These are phyloP conservation scores for Iris macrosiphon DNA, from an alignment of 106 monocot genomes.

Conservation along the genomic window DNA sequence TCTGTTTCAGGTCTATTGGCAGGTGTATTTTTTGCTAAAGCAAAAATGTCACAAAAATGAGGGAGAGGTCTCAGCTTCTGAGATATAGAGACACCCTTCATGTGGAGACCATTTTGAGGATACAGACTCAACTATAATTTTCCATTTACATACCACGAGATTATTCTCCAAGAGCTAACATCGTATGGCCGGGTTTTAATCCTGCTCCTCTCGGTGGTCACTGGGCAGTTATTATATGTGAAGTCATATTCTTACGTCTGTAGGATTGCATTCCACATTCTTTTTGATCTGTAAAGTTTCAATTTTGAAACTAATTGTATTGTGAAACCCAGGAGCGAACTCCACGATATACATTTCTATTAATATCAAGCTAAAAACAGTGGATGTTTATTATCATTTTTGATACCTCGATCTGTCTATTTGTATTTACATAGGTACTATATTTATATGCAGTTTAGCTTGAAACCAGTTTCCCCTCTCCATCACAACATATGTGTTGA, in stretches of 20 bases:
- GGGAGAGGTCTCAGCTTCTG: slow-evolving; percentile 11
- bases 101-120: too few species aligned
- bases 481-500: too few species aligned
- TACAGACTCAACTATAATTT: too few species aligned
- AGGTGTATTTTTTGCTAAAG: slow-evolving; percentile 86
- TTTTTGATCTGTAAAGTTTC: slow-evolving; percentile 7
- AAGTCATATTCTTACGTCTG: neutral
- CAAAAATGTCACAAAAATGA: slow-evolving; percentile 84
- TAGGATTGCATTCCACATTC: neutral
- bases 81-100: too few species aligned
- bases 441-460: too few species aligned
- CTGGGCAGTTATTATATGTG: neutral
- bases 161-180: too few species aligned
- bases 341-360: neutral
- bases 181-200: too few species aligned
- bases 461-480: too few species aligned
- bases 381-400: neutral
- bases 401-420: too few species aligned
- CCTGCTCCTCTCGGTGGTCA: neutral
- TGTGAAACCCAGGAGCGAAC: neutral
- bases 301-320: neutral
- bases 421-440: too few species aligned
- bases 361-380: neutral
- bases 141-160: too few species aligned
- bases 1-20: slow-evolving; percentile 57